A percentile compares a stretch with the other conserved stretches of the same genome.
phyloP scores from a whole-genome alignment of 2,329 filamentous ascomycete genomes.

The Emmonsiellopsis sp. region DNA sequence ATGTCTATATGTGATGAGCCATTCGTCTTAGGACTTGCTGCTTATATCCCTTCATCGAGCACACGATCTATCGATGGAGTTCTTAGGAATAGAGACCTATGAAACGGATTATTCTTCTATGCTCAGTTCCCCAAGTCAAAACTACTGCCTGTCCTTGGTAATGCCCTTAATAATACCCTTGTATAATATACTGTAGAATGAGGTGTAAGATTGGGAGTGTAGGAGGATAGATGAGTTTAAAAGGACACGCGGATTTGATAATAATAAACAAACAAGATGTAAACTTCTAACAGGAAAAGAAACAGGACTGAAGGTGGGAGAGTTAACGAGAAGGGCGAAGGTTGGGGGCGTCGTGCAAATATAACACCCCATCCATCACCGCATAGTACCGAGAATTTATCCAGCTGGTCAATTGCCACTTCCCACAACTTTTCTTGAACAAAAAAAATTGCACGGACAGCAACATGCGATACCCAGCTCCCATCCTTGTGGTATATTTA shows the following conservation, averaged over 20 bases:
- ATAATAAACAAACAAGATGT: not conserved
- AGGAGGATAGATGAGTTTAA: not conserved
- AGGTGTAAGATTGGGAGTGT: not conserved
- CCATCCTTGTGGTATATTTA: not conserved
- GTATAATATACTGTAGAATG: too few species aligned
- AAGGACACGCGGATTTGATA: not conserved
- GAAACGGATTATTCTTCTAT: not conserved
- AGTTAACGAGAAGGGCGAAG: not conserved
- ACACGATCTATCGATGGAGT: not conserved
- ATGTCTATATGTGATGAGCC: not conserved
- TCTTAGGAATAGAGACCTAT: not conserved
- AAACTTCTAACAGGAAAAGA: slow-evolving; percentile 1
- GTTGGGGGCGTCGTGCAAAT: not conserved
- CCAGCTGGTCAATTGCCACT: not conserved
- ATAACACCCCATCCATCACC: not conserved
- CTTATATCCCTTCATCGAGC: too few species aligned
- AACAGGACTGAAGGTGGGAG: not conserved
- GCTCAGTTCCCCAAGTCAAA: not conserved
- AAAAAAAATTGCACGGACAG: not conserved
- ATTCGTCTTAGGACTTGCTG: too few species aligned
- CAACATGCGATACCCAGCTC: not conserved
- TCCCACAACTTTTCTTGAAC: not conserved
- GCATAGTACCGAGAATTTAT: not conserved
- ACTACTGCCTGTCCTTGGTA: too few species aligned
- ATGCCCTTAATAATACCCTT: too few species aligned